Evolutionary conservation across 2,329 filamentous ascomycete species (phyloP), one percentile per base, ranked within the genome.

Genomic region (Mariannaea sp.): DNA sequence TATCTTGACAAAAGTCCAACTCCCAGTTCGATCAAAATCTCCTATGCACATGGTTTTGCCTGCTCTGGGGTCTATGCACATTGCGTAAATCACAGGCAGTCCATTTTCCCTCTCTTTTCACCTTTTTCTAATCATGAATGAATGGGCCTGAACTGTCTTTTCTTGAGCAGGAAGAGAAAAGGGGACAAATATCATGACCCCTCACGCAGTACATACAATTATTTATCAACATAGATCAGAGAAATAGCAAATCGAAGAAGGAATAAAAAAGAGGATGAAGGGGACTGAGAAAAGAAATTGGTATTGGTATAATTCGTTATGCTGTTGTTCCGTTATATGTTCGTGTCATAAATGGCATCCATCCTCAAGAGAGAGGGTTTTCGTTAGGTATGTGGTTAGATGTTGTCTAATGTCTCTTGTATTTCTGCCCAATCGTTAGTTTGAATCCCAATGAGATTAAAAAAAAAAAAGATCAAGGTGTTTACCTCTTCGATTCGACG

Each of bases 401-500:
- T 39, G 13, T 14, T 30, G 17, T 42, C 68, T 60, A 77, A 60
- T 77, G 72, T 49, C 68, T 73, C 66, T 79, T 80, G 66, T 80
- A 80, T 78, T 80, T 80, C 77, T 80, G 61, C 14, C 26, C 7
- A 9, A 3, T 13, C 20, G 47, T 66, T 56, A 67, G 63, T 20
- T 24, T 16, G 2, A 7, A 8, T 19, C n/a, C 4, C n/a, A n/a
- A 8, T 13, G 17, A n/a, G n/a, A n/a, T 2, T 9, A 12, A 32
- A 16, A 12, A 7, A 13, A 2, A 26, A 8, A 24, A 19, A 33
- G 16, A 35, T 16, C n/a, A n/a, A n/a, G 22, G 10, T n/a, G 86
- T 91, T 84, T 76, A 96, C 93, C 80, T 97, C 92, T 65, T 96
- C 90, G 67, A 92, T 85, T 68, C 89, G 86, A 65, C 90, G 82